Percentiles rank a stretch among this genome's conserved stretches.
phyloP scores from a whole-genome alignment of 768 basidiomycete species.

The Tulasnella sp. region DNA sequence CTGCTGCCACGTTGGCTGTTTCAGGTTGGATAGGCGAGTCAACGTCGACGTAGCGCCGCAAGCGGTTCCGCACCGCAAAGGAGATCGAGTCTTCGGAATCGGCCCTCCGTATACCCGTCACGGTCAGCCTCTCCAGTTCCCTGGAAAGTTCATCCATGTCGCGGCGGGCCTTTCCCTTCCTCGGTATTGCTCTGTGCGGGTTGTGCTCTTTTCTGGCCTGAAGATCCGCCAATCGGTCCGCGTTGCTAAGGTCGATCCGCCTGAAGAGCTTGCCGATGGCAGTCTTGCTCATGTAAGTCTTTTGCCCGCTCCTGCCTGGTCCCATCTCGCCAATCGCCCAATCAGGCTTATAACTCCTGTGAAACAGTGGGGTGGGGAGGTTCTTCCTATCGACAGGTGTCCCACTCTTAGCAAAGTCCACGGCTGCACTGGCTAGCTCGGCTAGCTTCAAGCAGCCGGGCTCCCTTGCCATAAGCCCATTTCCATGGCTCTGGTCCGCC shows the following conservation, averaged over 20 bases:
- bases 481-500: constrained; percentile 36
- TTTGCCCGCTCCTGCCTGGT: neutral
- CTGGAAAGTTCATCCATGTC: neutral
- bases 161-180: neutral
- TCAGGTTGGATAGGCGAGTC: neutral
- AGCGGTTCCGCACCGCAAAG: neutral
- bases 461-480: constrained; percentile 32
- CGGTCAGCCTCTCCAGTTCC: neutral
- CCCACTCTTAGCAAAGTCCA: constrained; percentile 21
- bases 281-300: constrained; percentile 37
- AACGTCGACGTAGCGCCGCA: constrained; percentile 1
- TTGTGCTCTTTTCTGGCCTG: neutral
- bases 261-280: constrained; percentile 56
- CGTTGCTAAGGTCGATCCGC: constrained; percentile 41
- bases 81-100: neutral
- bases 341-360: constrained; percentile 10
- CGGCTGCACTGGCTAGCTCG: constrained; percentile 32
- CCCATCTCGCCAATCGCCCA: constrained; percentile 16
- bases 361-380: constrained; percentile 12
- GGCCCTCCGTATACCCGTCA: neutral
- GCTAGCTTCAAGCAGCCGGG: constrained; percentile 43
- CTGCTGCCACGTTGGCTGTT: neutral
- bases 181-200: neutral
- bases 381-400: constrained; percentile 9
- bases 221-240: neutral